Conservation (phyloP, 2,329 filamentous ascomycete species). For the Talaromyces islandicus region DNA sequence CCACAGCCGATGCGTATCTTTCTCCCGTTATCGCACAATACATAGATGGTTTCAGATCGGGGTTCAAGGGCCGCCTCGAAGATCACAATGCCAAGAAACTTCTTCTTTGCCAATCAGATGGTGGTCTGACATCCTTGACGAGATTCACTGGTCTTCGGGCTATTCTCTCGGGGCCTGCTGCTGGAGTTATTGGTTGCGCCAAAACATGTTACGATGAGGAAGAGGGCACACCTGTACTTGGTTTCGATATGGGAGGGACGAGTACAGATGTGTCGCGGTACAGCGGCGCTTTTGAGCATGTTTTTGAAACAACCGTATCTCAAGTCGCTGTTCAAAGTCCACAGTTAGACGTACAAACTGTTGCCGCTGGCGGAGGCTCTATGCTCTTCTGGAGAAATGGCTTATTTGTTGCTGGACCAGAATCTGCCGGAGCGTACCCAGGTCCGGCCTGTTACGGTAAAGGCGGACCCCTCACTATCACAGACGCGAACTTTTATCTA, state of each 20-base stretch:
- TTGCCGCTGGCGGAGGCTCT: conserved; percentile 70
- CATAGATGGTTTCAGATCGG: conserved; percentile 45
- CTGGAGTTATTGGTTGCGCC: conserved; percentile 87
- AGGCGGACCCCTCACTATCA: conserved; percentile 84
- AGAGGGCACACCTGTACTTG: conserved; percentile 77
- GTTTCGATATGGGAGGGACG: conserved; percentile 93
- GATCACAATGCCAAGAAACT: conserved; percentile 68
- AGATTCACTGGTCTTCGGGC: conserved; percentile 74
- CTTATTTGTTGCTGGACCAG: conserved; percentile 82
- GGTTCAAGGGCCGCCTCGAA: conserved; percentile 70
- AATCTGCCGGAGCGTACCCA: conserved; percentile 82
- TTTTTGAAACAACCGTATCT: conserved; percentile 86
- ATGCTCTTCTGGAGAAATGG: conserved; percentile 77
- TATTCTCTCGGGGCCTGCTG: conserved; percentile 80
- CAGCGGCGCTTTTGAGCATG: conserved; percentile 79
- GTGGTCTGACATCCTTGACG: conserved; percentile 48
- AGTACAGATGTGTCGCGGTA: conserved; percentile 83
- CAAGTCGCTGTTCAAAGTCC: conserved; percentile 89
- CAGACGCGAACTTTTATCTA: conserved; percentile 82
- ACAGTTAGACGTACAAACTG: conserved; percentile 87
- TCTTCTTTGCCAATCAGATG: conserved; percentile 76
- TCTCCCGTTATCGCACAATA: conserved; percentile 69
- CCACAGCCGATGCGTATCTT: conserved; percentile 69
- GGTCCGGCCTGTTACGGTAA: conserved; percentile 90
- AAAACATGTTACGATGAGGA: conserved; percentile 78